These are phyloP conservation scores for Colletotrichum viniferum DNA, from an alignment of 2,329 filamentous ascomycete species.

Conservation along the genomic window DNA sequence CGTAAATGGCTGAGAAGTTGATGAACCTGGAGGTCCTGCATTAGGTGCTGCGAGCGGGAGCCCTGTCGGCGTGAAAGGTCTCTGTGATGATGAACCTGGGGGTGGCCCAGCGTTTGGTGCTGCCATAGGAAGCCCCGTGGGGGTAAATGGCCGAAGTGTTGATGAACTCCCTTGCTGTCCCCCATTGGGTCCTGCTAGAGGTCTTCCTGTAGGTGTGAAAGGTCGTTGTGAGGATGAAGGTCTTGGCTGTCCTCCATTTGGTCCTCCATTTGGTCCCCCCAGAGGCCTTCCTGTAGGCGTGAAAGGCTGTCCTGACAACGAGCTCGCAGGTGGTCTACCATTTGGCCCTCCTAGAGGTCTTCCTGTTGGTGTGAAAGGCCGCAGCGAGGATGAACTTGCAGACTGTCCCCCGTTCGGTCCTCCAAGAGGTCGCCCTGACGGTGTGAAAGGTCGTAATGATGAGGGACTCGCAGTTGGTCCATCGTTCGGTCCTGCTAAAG, in stretches of 20 bases:
- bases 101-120: not conserved
- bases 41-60: not conserved
- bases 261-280: not conserved
- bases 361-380: not conserved
- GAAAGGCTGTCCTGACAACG: accelerated
- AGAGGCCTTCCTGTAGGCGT: not conserved
- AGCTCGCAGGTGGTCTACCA: not conserved
- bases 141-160: not conserved
- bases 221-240: not conserved
- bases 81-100: accelerated
- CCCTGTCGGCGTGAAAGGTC: not conserved
- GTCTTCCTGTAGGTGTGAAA: not conserved
- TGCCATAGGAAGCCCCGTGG: not conserved
- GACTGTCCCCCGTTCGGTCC: not conserved
- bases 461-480: too few species aligned
- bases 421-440: not conserved
- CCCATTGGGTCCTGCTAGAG: not conserved
- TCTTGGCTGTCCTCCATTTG: not conserved
- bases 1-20: not conserved
- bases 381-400: not conserved
- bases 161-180: not conserved
- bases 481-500: too few species aligned
- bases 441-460: not conserved
- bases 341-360: not conserved
- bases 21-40: not conserved